Percentiles rank a stretch among this genome's conserved stretches.
Conservation (phyloP, 257 asterid species). For the Petrea volubilis region DNA sequence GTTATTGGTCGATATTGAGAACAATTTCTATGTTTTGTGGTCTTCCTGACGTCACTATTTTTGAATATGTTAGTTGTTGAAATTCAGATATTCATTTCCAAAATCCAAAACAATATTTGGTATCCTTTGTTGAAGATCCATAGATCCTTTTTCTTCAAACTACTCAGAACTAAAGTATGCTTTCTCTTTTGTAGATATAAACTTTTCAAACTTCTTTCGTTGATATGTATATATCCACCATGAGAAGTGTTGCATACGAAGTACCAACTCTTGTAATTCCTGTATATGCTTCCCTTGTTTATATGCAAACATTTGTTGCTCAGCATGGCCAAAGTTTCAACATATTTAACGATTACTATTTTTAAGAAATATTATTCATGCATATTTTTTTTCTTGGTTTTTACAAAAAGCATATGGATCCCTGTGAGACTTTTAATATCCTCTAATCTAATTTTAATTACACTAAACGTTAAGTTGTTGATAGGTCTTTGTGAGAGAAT, state of each 20-base stretch:
- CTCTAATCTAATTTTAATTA: not conserved
- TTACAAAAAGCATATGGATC: not conserved
- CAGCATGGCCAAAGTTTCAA: too few relatives aligned
- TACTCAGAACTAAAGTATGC: not conserved
- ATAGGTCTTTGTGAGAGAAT: constrained; percentile 89
- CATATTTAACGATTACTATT: not conserved
- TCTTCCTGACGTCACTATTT: not conserved
- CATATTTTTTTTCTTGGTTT: too few relatives aligned
- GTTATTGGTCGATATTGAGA: not conserved
- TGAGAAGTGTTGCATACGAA: not conserved
- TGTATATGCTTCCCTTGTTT: too few relatives aligned
- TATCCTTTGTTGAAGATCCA: not conserved
- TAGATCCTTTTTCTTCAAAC: not conserved
- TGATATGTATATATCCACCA: not conserved
- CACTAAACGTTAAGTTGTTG: not conserved
- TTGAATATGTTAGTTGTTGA: not conserved
- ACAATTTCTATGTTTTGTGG: not conserved
- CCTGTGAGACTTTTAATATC: not conserved
- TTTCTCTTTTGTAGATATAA: not conserved
- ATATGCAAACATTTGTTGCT: too few relatives aligned
- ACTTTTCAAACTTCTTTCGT: not conserved
- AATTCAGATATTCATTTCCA: not conserved
- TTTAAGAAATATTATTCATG: not conserved
- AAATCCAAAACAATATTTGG: not conserved
- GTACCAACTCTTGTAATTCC: not conserved